phyloP scores from a whole-genome alignment of 805 yeast species.

The Candida boidinii region DNA sequence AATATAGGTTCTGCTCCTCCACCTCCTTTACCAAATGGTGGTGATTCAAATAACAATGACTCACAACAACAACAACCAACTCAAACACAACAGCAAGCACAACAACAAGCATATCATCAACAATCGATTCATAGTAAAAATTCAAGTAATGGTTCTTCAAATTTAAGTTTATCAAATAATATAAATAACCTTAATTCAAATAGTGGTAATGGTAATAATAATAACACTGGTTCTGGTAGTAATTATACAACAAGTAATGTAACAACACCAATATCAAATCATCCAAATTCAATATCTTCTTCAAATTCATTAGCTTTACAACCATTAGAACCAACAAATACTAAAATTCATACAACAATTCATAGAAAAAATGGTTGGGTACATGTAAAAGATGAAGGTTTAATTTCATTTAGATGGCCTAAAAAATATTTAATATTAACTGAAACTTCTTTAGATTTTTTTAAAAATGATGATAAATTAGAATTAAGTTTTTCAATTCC shows the following conservation, averaged over 20 bases:
- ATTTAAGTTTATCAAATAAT: conserved; percentile 6
- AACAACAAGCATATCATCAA: conserved; percentile 11
- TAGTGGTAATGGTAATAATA: no score
- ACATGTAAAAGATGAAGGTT: conserved; percentile 85
- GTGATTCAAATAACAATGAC: no score
- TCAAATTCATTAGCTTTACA: no score
- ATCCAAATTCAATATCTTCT: no score
- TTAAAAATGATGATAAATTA: conserved; percentile 49
- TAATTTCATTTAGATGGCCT: conserved; percentile 87
- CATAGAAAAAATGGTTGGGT: conserved; percentile 71
- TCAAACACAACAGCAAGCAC: not conserved
- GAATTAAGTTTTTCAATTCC: conserved; percentile 47
- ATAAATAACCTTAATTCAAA: conserved; percentile 7
- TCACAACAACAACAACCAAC: not conserved
- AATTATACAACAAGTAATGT: no score
- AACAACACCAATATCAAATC: no score
- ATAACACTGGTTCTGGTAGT: no score
- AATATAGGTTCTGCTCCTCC: conserved; percentile 10
- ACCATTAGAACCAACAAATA: conserved; percentile 1
- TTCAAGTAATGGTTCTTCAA: conserved; percentile 22
- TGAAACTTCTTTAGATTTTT: conserved; percentile 68
- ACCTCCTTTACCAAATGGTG: not conserved
- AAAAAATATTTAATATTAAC: conserved; percentile 73
- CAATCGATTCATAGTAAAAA: conserved; percentile 23
- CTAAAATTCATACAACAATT: conserved; percentile 24